These are phyloP conservation scores for Geotrichum aggregatum DNA, from an alignment of 1,139 yeast species.

Conservation along the genomic window DNA sequence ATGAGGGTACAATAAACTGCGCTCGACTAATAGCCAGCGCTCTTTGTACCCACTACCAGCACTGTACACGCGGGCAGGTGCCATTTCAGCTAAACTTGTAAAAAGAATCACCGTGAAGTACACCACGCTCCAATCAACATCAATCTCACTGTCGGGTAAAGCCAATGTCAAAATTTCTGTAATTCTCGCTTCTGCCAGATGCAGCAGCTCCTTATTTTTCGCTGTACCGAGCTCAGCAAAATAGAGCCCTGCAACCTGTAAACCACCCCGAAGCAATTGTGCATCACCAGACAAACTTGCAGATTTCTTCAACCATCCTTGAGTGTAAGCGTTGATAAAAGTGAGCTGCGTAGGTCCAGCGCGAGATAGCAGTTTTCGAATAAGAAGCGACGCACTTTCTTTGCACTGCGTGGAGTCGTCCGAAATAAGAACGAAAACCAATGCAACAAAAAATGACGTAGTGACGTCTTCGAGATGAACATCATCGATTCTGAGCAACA, in stretches of 20 bases:
- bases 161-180: slow-evolving; percentile 27
- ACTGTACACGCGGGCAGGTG: slow-evolving; percentile 35
- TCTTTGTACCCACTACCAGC: slow-evolving; percentile 38
- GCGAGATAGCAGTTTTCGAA: slow-evolving; percentile 54
- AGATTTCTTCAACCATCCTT: slow-evolving; percentile 57
- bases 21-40: slow-evolving; percentile 54
- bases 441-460: slow-evolving; percentile 76
- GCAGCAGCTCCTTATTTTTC: slow-evolving; percentile 23
- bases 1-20: slow-evolving; percentile 73
- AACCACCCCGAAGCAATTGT: slow-evolving; percentile 67
- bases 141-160: slow-evolving; percentile 26
- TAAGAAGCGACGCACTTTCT: slow-evolving; percentile 70
- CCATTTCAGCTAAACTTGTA: slow-evolving; percentile 30
- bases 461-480: slow-evolving; percentile 58
- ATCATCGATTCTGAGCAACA: slow-evolving; percentile 62
- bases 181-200: slow-evolving; percentile 27
- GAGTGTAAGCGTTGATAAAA: slow-evolving; percentile 55
- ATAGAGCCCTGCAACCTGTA: slow-evolving; percentile 66
- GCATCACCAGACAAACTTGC: slow-evolving; percentile 46
- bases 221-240: slow-evolving; percentile 48
- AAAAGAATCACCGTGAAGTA: slow-evolving; percentile 63
- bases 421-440: slow-evolving; percentile 70
- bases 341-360: slow-evolving; percentile 45
- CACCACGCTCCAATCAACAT: slow-evolving; percentile 65
- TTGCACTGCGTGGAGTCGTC: slow-evolving; percentile 82